Conservation (phyloP, 1,139 yeast species). For the Maudiozyma humilis region DNA sequence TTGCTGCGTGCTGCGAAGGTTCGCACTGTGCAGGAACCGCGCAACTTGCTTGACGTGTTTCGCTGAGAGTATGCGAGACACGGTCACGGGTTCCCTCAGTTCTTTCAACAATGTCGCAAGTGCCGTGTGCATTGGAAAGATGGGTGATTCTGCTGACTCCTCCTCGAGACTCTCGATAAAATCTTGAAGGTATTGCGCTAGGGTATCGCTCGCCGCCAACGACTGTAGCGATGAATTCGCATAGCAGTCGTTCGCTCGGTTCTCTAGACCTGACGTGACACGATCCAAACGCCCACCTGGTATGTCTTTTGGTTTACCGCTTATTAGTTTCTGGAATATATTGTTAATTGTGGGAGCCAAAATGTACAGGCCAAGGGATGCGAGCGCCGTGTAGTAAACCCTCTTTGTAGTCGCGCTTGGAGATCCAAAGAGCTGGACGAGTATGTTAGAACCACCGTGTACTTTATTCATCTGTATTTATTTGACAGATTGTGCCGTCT, state of each 20-base stretch:
- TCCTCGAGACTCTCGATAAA: conserved; percentile 24
- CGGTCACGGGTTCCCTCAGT: conserved; percentile 53
- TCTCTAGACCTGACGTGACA: conserved; percentile 73
- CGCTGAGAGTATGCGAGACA: conserved; percentile 54
- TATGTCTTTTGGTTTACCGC: neutral
- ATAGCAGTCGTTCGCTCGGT: conserved; percentile 81
- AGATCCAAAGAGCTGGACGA: neutral
- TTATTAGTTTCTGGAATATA: neutral
- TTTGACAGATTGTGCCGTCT: no score
- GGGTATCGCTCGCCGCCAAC: conserved; percentile 56
- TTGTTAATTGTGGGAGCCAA: conserved; percentile 8
- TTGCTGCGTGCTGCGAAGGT: conserved; percentile 75
- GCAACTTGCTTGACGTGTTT: conserved; percentile 70
- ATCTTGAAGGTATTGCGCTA: conserved; percentile 54
- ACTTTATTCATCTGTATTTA: neutral
- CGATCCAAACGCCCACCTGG: conserved; percentile 52
- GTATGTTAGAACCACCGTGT: neutral
- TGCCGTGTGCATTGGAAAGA: conserved; percentile 9
- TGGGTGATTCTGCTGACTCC: no score
- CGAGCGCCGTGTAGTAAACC: conserved; percentile 2
- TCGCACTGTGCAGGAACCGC: conserved; percentile 70
- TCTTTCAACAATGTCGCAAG: conserved; percentile 8
- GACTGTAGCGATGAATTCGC: conserved; percentile 91
- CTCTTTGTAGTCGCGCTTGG: neutral
- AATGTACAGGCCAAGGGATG: conserved; percentile 8